Evolutionary conservation across 2,329 filamentous ascomycete genomes (phyloP).

Genomic region (Daldinia sp.): DNA sequence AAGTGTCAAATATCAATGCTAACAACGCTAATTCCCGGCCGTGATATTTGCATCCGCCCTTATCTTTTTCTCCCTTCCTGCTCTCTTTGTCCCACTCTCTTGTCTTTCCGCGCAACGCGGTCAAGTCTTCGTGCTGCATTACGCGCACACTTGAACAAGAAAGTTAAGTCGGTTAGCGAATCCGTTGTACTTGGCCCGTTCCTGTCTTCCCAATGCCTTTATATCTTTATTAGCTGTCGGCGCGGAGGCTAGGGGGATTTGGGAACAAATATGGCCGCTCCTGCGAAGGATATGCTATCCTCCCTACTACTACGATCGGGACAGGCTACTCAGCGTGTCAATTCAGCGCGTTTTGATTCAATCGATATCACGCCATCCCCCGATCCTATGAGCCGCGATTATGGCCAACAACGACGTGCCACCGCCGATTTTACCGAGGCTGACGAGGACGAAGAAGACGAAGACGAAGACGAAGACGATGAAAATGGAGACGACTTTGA

Average conservation of each 20-base stretch:
- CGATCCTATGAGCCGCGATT: conserved; percentile 45
- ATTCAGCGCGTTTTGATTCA: conserved; percentile 38
- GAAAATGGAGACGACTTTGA: conserved; percentile 42
- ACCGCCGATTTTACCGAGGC: conserved; percentile 72
- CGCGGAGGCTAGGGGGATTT: conserved; percentile 35
- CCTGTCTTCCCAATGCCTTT: conserved; percentile 31
- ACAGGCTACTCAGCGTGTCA: conserved; percentile 38
- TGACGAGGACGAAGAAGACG: conserved; percentile 61
- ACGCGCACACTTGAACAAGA: conserved; percentile 16
- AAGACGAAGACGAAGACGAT: conserved; percentile 53
- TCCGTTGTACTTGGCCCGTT: conserved; percentile 9
- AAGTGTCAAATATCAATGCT: conserved; percentile 29
- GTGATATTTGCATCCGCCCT: conserved; percentile 13
- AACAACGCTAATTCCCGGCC: conserved; percentile 26
- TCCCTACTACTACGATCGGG: conserved; percentile 44
- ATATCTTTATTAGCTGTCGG: conserved; percentile 29
- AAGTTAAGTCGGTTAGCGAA: conserved; percentile 11
- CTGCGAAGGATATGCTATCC: conserved; percentile 46
- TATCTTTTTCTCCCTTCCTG: conserved; percentile 15
- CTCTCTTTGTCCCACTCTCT: conserved; percentile 7
- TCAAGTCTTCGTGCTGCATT: conserved; percentile 17
- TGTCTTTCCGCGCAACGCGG: conserved; percentile 28
- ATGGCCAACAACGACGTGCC: conserved; percentile 58
- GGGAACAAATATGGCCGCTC: conserved; percentile 38
- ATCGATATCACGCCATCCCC: conserved; percentile 43